A percentile compares a stretch with the other conserved stretches of the same genome.
phyloP scores from a whole-genome alignment of 805 yeast genomes.

The Metschnikowia baotianmanensis region DNA sequence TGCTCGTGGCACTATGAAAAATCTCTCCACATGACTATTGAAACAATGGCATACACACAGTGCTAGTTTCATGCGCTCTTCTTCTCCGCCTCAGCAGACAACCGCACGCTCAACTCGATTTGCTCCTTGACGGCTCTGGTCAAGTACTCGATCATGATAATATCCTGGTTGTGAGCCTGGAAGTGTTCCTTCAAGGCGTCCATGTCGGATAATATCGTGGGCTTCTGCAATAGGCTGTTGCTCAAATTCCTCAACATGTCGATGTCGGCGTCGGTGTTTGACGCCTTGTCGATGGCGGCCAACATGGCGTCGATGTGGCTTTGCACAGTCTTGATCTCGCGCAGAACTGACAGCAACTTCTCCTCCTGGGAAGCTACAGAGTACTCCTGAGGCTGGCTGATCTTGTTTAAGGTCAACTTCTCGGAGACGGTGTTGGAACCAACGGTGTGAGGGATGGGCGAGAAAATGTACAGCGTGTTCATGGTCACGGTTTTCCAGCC shows the following conservation, averaged over 20 bases:
- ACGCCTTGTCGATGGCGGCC: slow-evolving; percentile 43
- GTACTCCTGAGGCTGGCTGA: slow-evolving; percentile 36
- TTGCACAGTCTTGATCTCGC: slow-evolving; percentile 46
- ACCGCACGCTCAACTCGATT: slow-evolving; percentile 71
- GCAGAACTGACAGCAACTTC: slow-evolving; percentile 41
- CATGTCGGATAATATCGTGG: slow-evolving; percentile 47
- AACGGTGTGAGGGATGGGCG: slow-evolving; percentile 70
- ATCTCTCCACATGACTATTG: not conserved
- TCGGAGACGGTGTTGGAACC: slow-evolving; percentile 52
- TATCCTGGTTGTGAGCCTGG: slow-evolving; percentile 74
- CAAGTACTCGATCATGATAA: slow-evolving; percentile 76
- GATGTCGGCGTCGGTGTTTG: slow-evolving; percentile 44
- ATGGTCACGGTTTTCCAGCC: slow-evolving; percentile 40
- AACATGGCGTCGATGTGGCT: slow-evolving; percentile 49
- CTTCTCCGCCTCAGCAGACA: slow-evolving; percentile 47
- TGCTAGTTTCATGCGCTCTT: slow-evolving; percentile 13
- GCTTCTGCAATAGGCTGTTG: slow-evolving; percentile 52
- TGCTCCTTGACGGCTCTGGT: slow-evolving; percentile 84
- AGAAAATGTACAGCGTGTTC: slow-evolving; percentile 56
- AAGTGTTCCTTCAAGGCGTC: slow-evolving; percentile 58
- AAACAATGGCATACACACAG: not conserved
- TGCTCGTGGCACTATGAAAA: not conserved
- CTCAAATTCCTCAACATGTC: slow-evolving; percentile 67
- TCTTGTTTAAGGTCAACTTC: slow-evolving; percentile 50
- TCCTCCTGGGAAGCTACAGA: slow-evolving; percentile 29